These are phyloP conservation scores for Vaccinium corymbosum DNA, from an alignment of 148 eudicot species.

Conservation along the genomic window DNA sequence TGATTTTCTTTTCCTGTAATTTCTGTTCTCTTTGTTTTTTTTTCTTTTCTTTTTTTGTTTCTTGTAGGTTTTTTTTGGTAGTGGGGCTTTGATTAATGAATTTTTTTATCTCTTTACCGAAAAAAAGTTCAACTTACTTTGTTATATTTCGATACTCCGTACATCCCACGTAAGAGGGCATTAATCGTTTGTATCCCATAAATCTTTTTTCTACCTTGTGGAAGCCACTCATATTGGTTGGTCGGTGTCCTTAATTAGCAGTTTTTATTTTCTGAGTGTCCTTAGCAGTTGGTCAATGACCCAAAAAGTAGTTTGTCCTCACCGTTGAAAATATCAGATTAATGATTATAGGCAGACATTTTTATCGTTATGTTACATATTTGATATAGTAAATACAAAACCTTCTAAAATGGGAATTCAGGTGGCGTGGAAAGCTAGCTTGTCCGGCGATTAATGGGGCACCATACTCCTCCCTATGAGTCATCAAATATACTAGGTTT, in stretches of 20 bases:
- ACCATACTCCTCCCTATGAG: neutral
- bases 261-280: too few relatives aligned
- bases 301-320: neutral
- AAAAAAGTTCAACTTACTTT: too few relatives aligned
- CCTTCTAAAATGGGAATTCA: neutral
- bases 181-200: too few relatives aligned
- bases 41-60: too few relatives aligned
- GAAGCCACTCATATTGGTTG: neutral
- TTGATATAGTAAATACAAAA: neutral
- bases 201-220: neutral
- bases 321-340: neutral
- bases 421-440: neutral
- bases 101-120: too few relatives aligned
- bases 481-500: too few relatives aligned
- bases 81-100: too few relatives aligned
- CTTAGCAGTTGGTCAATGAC: neutral
- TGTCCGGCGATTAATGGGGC: neutral
- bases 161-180: too few relatives aligned
- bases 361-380: neutral
- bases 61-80: too few relatives aligned
- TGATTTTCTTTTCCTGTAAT: too few relatives aligned
- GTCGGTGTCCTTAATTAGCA: neutral
- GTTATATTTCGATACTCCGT: too few relatives aligned
- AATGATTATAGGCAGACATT: neutral
- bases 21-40: too few relatives aligned